These are phyloP conservation scores for Talaromyces sp. DNA, from an alignment of 2,329 filamentous ascomycete species.

Conservation along the genomic window DNA sequence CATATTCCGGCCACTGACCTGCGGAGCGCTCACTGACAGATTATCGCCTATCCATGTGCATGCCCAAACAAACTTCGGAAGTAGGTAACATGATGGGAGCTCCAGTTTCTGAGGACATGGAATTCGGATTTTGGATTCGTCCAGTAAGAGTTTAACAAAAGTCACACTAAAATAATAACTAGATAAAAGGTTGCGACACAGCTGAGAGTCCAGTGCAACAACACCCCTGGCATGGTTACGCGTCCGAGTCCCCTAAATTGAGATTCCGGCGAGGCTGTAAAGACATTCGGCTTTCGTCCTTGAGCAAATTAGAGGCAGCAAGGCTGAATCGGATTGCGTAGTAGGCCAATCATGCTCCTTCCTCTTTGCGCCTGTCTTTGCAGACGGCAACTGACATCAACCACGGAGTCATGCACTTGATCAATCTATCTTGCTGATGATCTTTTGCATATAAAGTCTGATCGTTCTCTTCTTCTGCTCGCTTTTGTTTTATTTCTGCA, in stretches of 20 bases:
- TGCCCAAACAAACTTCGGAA: not conserved
- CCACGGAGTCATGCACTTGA: not conserved
- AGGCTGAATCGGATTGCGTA: constrained; percentile 3
- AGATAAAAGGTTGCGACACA: not conserved
- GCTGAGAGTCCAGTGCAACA: not conserved
- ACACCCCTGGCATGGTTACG: not conserved
- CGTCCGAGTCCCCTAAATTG: not conserved
- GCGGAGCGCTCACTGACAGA: too few species aligned
- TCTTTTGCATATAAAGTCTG: too few species aligned
- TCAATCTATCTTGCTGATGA: not conserved
- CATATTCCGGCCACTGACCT: too few species aligned
- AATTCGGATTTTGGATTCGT: not conserved
- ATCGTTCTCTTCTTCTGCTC: not conserved
- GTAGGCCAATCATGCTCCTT: not conserved
- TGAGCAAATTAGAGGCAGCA: not conserved
- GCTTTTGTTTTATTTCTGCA: not conserved
- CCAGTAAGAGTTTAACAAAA: not conserved
- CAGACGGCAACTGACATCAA: not conserved
- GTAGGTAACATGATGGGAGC: not conserved
- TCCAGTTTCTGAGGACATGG: too few species aligned
- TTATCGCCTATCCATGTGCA: too few species aligned
- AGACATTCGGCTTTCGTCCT: not conserved
- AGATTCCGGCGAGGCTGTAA: not conserved
- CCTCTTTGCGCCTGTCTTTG: not conserved
- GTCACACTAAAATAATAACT: too few species aligned